Percentiles rank a stretch among this genome's conserved stretches.
Conservation (phyloP, 2,329 filamentous ascomycete genomes). For the Stromatinia cepivora region DNA sequence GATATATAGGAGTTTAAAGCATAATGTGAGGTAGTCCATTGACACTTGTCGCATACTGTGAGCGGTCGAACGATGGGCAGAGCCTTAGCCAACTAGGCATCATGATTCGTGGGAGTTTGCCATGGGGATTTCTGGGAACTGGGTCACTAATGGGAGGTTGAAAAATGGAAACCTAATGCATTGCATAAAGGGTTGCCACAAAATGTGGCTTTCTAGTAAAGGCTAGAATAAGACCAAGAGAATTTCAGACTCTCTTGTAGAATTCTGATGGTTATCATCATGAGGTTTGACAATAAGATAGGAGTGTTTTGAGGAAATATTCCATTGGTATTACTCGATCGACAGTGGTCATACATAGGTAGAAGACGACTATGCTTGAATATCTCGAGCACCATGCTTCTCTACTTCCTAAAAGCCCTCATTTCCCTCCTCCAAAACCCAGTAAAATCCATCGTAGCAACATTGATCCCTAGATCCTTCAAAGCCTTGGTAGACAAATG, state of each 20-base stretch:
- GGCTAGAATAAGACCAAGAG: not conserved
- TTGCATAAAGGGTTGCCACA: not conserved
- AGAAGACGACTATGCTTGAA: not conserved
- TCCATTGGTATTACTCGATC: not conserved
- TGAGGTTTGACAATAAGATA: not conserved
- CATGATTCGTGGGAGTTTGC: not conserved
- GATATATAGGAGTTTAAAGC: not conserved
- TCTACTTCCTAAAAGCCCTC: slow-evolving; percentile 51
- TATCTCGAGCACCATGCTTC: not conserved
- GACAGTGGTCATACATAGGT: not conserved
- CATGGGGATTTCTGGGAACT: not conserved
- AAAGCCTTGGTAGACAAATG: slow-evolving; percentile 78
- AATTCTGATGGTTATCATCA: not conserved
- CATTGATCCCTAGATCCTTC: slow-evolving; percentile 71
- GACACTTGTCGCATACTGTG: not conserved
- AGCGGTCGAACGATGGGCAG: not conserved
- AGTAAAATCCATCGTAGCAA: slow-evolving; percentile 71
- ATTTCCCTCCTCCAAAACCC: slow-evolving; percentile 76
- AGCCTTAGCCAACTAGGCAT: not conserved
- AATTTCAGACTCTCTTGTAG: not conserved
- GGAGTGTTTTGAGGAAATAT: not conserved
- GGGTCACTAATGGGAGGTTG: not conserved
- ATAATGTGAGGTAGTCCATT: not conserved
- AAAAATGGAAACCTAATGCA: not conserved
- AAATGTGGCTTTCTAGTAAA: not conserved